phyloP scores from a whole-genome alignment of 2,329 filamentous ascomycete genomes.

The Epichloe aotearoae region DNA sequence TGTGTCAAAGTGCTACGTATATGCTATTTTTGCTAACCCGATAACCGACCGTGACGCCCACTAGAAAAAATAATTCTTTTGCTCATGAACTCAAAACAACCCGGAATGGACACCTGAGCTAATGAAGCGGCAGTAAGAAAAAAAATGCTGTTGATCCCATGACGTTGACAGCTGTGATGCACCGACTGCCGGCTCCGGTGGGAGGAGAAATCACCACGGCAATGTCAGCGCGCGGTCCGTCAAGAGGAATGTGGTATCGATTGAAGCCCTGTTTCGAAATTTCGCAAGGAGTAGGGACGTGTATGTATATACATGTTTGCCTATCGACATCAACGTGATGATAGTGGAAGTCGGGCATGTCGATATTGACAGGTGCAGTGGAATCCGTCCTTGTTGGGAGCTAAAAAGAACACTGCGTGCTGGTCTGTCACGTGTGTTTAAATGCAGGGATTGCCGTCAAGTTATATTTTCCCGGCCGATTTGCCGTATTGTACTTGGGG shows the following conservation, averaged over 20 bases:
- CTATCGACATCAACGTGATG: neutral
- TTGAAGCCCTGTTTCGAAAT: neutral
- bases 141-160: neutral
- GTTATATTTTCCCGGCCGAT: too few relatives aligned
- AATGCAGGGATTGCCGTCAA: neutral
- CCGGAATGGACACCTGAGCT: neutral
- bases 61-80: neutral
- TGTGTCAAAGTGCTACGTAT: neutral
- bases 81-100: neutral
- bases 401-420: neutral
- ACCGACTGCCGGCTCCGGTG: neutral
- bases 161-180: neutral
- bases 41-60: neutral
- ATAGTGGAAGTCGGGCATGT: neutral
- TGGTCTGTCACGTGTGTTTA: neutral
- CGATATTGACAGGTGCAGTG: neutral
- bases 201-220: neutral
- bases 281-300: neutral
- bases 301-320: neutral
- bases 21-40: neutral
- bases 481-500: neutral
- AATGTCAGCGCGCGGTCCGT: neutral
- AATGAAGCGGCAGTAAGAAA: neutral
- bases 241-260: neutral
- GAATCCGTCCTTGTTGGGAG: neutral